Conservation (phyloP, 1,284 basidiomycete genomes). For the Peniophora sp. region DNA sequence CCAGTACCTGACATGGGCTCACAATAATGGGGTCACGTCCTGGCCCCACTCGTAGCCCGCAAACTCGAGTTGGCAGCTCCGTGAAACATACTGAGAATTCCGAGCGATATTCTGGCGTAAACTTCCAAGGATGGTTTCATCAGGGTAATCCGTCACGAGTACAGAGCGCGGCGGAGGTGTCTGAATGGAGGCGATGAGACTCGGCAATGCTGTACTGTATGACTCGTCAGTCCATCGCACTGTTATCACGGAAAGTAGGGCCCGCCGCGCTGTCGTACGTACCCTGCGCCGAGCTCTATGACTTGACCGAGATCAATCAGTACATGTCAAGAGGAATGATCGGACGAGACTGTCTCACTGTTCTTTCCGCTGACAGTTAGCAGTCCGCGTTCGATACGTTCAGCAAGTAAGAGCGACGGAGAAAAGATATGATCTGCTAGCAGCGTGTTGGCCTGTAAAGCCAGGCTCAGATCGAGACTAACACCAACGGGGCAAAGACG, state of each 20-base stretch:
- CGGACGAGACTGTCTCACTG: constrained; percentile 23
- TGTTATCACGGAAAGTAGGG: too few relatives aligned
- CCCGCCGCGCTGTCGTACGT: too few relatives aligned
- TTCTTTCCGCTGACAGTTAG: constrained; percentile 30
- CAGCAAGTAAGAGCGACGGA: constrained; percentile 56
- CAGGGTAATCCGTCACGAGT: constrained; percentile 62
- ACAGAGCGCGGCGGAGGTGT: constrained; percentile 38
- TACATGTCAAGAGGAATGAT: constrained; percentile 14
- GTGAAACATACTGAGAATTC: constrained; percentile 31
- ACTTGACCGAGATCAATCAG: constrained; percentile 62
- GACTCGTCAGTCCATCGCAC: too few relatives aligned
- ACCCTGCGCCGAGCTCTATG: too few relatives aligned
- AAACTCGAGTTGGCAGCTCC: constrained; percentile 34
- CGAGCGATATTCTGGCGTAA: constrained; percentile 42
- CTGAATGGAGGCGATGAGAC: constrained; percentile 44
- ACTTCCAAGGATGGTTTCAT: constrained; percentile 49
- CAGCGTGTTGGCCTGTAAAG: constrained; percentile 51
- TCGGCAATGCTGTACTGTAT: constrained; percentile 48
- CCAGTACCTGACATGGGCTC: constrained; percentile 15
- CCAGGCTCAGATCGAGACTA: constrained; percentile 6
- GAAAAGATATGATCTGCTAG: constrained; percentile 69
- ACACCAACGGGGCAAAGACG: neutral
- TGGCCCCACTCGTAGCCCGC: constrained; percentile 59
- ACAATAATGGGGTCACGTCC: constrained; percentile 41
- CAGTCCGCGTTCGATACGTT: constrained; percentile 49